Conservation (phyloP, 2,329 filamentous ascomycete genomes). For the Aspergillus fumigatus region DNA sequence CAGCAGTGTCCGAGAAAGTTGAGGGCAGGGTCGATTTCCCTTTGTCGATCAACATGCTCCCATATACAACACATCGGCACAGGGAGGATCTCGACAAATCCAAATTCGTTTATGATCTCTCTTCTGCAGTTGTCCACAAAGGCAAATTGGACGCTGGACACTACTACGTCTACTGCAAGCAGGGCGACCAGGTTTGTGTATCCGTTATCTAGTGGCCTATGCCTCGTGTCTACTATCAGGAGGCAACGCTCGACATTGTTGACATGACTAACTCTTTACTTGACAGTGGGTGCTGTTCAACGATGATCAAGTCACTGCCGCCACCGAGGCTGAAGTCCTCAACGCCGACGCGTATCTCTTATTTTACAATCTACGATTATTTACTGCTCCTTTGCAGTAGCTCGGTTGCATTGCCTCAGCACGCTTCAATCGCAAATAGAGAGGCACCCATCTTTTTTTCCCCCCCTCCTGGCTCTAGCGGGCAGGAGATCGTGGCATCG, state of each 20-base stretch:
- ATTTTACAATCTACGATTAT: slow-evolving; percentile 60
- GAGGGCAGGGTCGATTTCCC: slow-evolving; percentile 84
- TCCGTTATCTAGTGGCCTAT: not conserved
- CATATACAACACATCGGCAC: slow-evolving; percentile 69
- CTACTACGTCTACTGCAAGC: slow-evolving; percentile 83
- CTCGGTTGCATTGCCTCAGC: not conserved
- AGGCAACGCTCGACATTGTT: not conserved
- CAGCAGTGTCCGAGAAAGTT: slow-evolving; percentile 76
- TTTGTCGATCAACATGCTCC: slow-evolving; percentile 80
- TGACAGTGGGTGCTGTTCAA: slow-evolving; percentile 90
- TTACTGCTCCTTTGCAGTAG: slow-evolving; percentile 15
- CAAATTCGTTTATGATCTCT: slow-evolving; percentile 76
- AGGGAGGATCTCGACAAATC: slow-evolving; percentile 27
- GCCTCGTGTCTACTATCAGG: too few relatives aligned
- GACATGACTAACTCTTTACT: not conserved
- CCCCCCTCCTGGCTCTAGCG: slow-evolving; percentile 8
- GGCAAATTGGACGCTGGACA: slow-evolving; percentile 91
- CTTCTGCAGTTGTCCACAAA: slow-evolving; percentile 87
- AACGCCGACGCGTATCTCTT: slow-evolving; percentile 82
- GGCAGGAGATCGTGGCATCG: slow-evolving; percentile 8
- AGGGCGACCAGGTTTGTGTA: slow-evolving; percentile 62
- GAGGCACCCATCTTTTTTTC: not conserved
- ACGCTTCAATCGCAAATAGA: not conserved
- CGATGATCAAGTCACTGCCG: slow-evolving; percentile 85
- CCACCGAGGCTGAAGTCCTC: slow-evolving; percentile 78